Conservation (phyloP, 768 basidiomycete species). For the Pleurotus tuoliensis region DNA sequence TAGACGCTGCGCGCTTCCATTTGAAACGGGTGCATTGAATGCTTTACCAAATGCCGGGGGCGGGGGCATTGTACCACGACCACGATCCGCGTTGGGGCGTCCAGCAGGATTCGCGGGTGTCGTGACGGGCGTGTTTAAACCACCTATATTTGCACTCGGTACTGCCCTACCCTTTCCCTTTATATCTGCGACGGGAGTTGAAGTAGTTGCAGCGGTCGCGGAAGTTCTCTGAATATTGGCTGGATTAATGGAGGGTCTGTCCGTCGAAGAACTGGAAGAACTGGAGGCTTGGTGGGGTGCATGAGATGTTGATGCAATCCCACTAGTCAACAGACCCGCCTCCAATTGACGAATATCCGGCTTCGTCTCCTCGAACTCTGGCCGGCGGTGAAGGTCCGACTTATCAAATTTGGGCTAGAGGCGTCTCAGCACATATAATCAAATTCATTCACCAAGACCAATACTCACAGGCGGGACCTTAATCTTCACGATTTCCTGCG, state of each 20-base stretch:
- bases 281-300: conserved; percentile 1
- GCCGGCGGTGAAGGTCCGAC: conserved; percentile 62
- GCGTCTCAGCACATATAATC: not conserved
- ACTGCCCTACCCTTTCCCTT: conserved; percentile 2
- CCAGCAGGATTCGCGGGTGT: not conserved
- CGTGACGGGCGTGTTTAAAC: not conserved
- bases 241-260: conserved; percentile 6
- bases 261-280: conserved; percentile 9
- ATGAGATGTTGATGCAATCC: conserved; percentile 5
- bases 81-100: not conserved
- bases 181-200: not conserved
- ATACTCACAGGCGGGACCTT: conserved; percentile 76
- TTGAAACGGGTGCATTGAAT: not conserved
- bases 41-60: not conserved
- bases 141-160: not conserved
- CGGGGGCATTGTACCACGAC: not conserved
- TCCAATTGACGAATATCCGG: conserved; percentile 19
- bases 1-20: not conserved
- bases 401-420: conserved; percentile 64
- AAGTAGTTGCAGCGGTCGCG: conserved; percentile 4
- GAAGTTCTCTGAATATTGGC: not conserved
- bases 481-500: conserved; percentile 81
- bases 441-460: not conserved
- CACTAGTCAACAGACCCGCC: not conserved
- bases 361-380: conserved; percentile 58